These are phyloP conservation scores for Styphnolobium japonicum DNA, from an alignment of 306 rosid species.

Conservation along the genomic window DNA sequence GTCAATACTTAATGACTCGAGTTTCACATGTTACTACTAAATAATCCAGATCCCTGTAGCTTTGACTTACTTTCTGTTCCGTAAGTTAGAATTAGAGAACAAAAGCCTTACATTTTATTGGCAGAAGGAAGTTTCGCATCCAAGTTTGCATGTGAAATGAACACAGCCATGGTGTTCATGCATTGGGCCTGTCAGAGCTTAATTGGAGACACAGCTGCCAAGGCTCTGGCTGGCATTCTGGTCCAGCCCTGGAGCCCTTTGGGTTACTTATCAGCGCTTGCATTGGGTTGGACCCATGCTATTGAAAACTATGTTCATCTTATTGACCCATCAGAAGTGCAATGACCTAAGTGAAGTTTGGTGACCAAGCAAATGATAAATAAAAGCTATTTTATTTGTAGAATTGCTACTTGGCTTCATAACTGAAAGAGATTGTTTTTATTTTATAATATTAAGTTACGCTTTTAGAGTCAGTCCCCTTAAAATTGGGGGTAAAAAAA, in stretches of 20 bases:
- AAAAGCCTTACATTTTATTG: neutral
- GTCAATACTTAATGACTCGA: neutral
- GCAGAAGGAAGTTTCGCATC: neutral
- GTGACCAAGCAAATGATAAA: too few species aligned
- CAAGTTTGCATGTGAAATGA: neutral
- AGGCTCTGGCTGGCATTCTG: neutral
- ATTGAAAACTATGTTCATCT: neutral
- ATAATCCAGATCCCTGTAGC: neutral
- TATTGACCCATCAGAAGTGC: neutral
- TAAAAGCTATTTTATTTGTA: too few species aligned
- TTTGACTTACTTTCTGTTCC: neutral
- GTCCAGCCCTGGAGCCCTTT: neutral
- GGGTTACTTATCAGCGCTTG: neutral
- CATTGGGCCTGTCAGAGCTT: neutral
- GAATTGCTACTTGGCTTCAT: too few species aligned
- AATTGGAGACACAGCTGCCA: neutral
- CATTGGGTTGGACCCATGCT: neutral
- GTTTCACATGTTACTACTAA: neutral
- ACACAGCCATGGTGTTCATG: neutral
- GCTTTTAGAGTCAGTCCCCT: too few species aligned
- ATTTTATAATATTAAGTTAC: too few species aligned
- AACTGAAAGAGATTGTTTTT: too few species aligned
- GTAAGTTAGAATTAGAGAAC: neutral
- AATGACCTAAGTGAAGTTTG: neutral
- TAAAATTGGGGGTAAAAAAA: too few species aligned